A percentile compares a stretch with the other conserved stretches of the same genome.
Evolutionary conservation across 1,139 yeast genomes (phyloP).

Genomic region (Petasospora rhodanensis): DNA sequence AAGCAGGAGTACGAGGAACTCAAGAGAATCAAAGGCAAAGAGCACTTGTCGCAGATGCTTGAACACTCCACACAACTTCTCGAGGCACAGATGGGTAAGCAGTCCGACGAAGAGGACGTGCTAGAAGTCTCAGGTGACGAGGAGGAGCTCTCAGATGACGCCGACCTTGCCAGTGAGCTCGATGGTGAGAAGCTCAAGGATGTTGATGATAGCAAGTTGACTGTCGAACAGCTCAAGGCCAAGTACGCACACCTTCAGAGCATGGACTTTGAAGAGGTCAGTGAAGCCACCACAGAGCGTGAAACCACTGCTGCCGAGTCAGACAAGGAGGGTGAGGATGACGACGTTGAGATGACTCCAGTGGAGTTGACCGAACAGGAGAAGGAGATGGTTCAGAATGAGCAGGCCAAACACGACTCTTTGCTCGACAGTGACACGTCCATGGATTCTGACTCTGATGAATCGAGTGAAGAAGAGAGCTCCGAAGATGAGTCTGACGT

Average conservation of each 20-base stretch:
- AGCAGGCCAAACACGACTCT: slow-evolving; percentile 21
- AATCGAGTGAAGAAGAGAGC: too few species aligned
- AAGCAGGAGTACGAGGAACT: slow-evolving; percentile 62
- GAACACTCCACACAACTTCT: slow-evolving; percentile 88
- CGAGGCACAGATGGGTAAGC: slow-evolving; percentile 68
- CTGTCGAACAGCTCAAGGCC: slow-evolving; percentile 59
- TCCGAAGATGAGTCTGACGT: slow-evolving; percentile 17
- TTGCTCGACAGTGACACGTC: slow-evolving; percentile 25
- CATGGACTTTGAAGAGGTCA: slow-evolving; percentile 26
- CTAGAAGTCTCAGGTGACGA: slow-evolving; percentile 7
- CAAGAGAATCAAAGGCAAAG: slow-evolving; percentile 74
- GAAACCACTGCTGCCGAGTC: slow-evolving; percentile 15
- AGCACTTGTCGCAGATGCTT: slow-evolving; percentile 81
- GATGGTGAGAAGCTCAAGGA: slow-evolving; percentile 34
- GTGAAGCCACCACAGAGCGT: slow-evolving; percentile 23
- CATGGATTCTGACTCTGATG: slow-evolving; percentile 23
- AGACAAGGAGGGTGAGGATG: slow-evolving; percentile 19
- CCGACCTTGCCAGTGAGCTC: slow-evolving; percentile 5
- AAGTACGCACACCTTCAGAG: slow-evolving; percentile 56
- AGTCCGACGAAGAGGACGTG: slow-evolving; percentile 21
- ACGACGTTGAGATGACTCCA: slow-evolving; percentile 24
- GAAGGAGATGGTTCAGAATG: slow-evolving; percentile 21
- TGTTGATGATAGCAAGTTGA: slow-evolving; percentile 41
- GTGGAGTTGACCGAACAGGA: slow-evolving; percentile 23
- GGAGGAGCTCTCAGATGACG: slow-evolving; percentile 13